These are phyloP conservation scores for Corniculantispora saksenae DNA, from an alignment of 2,329 filamentous ascomycete genomes.

Conservation along the genomic window DNA sequence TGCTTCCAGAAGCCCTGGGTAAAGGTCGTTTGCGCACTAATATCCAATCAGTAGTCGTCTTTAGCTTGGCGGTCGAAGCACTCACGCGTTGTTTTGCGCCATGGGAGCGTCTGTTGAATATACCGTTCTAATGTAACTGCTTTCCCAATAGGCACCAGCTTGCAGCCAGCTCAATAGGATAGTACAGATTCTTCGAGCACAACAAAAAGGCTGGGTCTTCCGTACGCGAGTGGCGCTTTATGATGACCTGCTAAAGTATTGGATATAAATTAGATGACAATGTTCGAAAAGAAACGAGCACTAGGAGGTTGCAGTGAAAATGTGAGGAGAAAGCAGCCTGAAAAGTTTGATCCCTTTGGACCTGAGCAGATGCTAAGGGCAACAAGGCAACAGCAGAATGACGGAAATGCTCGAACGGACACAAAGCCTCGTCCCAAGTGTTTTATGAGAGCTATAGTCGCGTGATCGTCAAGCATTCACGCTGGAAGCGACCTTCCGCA, in stretches of 20 bases:
- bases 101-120: not conserved
- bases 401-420: no score
- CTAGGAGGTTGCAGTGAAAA: not conserved
- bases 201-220: not conserved
- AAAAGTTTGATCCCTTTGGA: not conserved
- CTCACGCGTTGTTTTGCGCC: constrained; percentile 10
- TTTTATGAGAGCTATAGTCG: not conserved
- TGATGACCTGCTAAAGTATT: not conserved
- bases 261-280: not conserved
- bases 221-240: not conserved
- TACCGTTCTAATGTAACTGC: not conserved
- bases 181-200: not conserved
- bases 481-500: not conserved
- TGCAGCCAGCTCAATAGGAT: not conserved
- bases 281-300: not conserved
- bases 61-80: not conserved
- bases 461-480: not conserved
- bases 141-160: not conserved
- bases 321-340: not conserved
- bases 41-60: constrained; percentile 7
- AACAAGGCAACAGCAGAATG: not conserved
- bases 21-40: not conserved
- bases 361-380: not conserved
- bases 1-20: constrained; percentile 53
- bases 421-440: not conserved